Evolutionary conservation across 163 green algal genomes (phyloP).

Genomic region (Scenedesmus sp.): DNA sequence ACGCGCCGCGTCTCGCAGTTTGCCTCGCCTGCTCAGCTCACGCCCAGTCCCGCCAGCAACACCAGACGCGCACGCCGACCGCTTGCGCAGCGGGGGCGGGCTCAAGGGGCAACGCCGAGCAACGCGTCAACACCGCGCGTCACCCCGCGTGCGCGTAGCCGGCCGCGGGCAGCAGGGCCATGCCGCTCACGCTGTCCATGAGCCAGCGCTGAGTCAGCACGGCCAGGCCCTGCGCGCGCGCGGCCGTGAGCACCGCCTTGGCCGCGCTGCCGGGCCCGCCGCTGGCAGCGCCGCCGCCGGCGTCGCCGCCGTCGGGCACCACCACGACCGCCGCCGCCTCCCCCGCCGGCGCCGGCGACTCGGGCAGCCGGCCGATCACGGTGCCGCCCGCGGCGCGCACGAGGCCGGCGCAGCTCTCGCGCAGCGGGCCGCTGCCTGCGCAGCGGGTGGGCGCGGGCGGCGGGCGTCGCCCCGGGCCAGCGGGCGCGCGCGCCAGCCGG

Average conservation of each 20-base stretch:
- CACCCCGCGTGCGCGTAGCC: too few relatives aligned
- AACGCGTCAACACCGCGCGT: too few relatives aligned
- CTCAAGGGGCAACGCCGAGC: too few relatives aligned
- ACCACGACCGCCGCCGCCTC: not conserved
- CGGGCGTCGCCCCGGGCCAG: not conserved
- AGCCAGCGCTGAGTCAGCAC: slow-evolving; percentile 25
- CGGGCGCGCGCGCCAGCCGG: too few relatives aligned
- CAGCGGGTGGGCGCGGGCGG: too few relatives aligned
- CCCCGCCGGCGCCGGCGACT: too few relatives aligned
- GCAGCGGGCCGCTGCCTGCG: slow-evolving; percentile 9
- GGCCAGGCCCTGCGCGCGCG: not conserved
- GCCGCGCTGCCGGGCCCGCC: not conserved
- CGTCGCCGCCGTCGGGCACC: slow-evolving; percentile 1
- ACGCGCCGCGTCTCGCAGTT: too few relatives aligned
- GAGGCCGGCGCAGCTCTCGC: slow-evolving; percentile 14
- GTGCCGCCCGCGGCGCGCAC: slow-evolving; percentile 19
- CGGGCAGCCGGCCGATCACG: slow-evolving; percentile 2
- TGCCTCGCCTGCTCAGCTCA: too few relatives aligned
- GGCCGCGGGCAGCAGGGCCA: slow-evolving; percentile 10
- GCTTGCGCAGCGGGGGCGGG: too few relatives aligned
- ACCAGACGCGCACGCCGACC: too few relatives aligned
- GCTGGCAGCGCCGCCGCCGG: not conserved
- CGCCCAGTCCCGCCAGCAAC: too few relatives aligned
- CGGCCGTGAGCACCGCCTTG: slow-evolving; percentile 11
- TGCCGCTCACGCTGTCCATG: slow-evolving; percentile 19